phyloP scores from a whole-genome alignment of 192 early-diverging fungal species.

The Chytriomyces confervae region DNA sequence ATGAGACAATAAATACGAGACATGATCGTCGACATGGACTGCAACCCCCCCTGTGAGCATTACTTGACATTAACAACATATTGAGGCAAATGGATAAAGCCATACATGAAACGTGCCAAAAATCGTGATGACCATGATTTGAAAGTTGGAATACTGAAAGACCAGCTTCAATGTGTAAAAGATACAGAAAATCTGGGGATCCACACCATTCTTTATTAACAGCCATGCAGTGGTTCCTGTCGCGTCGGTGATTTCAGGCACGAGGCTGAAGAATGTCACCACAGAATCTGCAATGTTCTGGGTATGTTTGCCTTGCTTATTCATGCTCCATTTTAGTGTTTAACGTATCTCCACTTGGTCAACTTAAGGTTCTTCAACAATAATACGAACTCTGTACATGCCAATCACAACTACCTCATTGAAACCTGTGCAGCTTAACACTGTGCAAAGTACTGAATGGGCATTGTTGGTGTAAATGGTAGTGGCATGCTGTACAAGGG shows the following conservation, averaged over 20 bases:
- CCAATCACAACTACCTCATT: too few species aligned
- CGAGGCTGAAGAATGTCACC: conserved; percentile 10
- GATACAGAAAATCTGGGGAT: conserved; percentile 38
- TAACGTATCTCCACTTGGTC: too few species aligned
- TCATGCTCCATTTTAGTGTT: too few species aligned
- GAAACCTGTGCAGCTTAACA: too few species aligned
- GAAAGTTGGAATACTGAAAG: conserved; percentile 40
- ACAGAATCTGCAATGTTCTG: conserved; percentile 38
- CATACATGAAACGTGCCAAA: conserved; percentile 48
- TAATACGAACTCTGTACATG: too few species aligned
- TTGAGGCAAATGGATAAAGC: not conserved
- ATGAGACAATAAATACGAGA: conserved; percentile 45
- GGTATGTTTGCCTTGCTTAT: too few species aligned
- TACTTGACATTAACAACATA: not conserved
- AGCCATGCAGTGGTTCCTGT: not conserved
- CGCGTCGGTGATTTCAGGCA: conserved; percentile 30
- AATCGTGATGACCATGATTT: conserved; percentile 53
- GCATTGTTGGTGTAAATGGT: too few species aligned
- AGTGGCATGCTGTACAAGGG: too few species aligned
- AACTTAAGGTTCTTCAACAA: too few species aligned
- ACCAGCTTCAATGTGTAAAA: conserved; percentile 47
- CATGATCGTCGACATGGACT: conserved; percentile 55
- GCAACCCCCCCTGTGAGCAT: not conserved
- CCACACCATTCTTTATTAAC: not conserved
- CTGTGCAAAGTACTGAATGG: too few species aligned